Base-by-base conservation (phyloP, 1,284 basidiomycete species). In the Volvariella volvacea region DNA sequence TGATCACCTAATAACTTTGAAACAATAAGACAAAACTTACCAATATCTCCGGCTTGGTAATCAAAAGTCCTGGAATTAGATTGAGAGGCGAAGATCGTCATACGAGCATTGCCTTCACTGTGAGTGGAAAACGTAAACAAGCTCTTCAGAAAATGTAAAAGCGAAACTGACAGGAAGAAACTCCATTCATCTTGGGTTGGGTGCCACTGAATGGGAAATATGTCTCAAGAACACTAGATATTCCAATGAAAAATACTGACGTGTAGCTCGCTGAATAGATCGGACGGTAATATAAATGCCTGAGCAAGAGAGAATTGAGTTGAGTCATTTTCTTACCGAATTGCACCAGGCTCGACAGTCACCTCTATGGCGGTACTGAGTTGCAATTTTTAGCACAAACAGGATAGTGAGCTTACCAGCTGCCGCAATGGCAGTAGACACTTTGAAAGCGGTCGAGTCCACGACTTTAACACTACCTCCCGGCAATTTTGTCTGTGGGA, bases 181-280 rank as follows among this genome's bases (percentile, higher is more conserved):
- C 67, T 73, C 80, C 80, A 84, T 62, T 84, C 80, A 52, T 78
- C 74, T 57, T 80, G 69, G 32, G 78, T 84, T 4, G 83, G 82
- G 57, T 86, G 84, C 83, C 83, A 88, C 76, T 86, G 57, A 10
- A 4, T 17, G 25, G 19, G 42, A n/a, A 22, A n/a, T n/a, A 30
- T 20, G 16, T 38, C 16, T 8, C 22, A 36, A 21, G 16, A 8
- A 10, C 21, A 8, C 2, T 8, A 43, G 22, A 22, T 25, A 12
- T 34, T 20, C 9, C n/a, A n/a, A n/a, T n/a, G n/a, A n/a, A n/a
- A n/a, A 15, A 22, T 20, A 42, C 62, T 58, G 55, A 68, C 65
- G 53, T 67, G 64, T 47, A 67, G 62, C 53, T 78, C 74, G 33
- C 75, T 31, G 22, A 15, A 33, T 40, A 39, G 45, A 30, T 30